These are phyloP conservation scores for Medicago truncatula DNA, from an alignment of 306 rosid species.

Conservation along the genomic window MtrunA17r5.0-ANR NC_053048.1:27655001-27655500, in stretches of 20 bases:
- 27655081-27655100: slow-evolving; percentile 79
- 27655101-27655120: slow-evolving; percentile 85
- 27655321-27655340: slow-evolving; percentile 33
- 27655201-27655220: neutral
- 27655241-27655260: neutral
- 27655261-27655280: neutral
- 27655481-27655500: slow-evolving; percentile 65
- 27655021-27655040: slow-evolving; percentile 78
- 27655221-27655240: neutral
- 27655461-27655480: slow-evolving; percentile 75
- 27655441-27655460: slow-evolving; percentile 43
- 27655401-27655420: slow-evolving; percentile 82
- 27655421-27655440: slow-evolving; percentile 69
- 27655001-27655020: slow-evolving; percentile 74
- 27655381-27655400: slow-evolving; percentile 80
- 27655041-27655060: slow-evolving; percentile 74
- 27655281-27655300: slow-evolving; percentile 11
- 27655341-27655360: slow-evolving; percentile 85
- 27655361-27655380: slow-evolving; percentile 69
- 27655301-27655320: neutral
- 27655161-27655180: neutral
- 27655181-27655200: neutral
- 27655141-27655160: slow-evolving; percentile 53
- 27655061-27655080: slow-evolving; percentile 75
- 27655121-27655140: slow-evolving; percentile 78